These are phyloP conservation scores for Priceomyces carsonii DNA, from an alignment of 805 yeast species.

Conservation along the genomic window DNA sequence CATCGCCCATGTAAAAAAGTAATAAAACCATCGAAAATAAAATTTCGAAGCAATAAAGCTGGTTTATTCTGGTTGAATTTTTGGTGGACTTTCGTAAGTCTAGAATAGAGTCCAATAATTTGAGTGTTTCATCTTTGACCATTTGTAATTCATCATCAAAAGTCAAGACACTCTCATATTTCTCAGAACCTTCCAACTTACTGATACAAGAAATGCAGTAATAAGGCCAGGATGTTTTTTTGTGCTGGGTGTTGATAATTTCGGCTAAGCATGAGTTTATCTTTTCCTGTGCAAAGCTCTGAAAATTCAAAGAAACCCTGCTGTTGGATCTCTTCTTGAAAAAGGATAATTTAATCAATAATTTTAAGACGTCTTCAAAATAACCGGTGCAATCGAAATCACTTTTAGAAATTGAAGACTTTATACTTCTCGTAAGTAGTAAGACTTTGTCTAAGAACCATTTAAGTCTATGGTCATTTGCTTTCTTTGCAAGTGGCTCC, in stretches of 20 bases:
- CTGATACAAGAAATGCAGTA: slow-evolving; percentile 44
- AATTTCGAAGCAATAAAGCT: slow-evolving; percentile 68
- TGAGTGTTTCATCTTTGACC: slow-evolving; percentile 50
- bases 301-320: slow-evolving; percentile 33
- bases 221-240: slow-evolving; percentile 63
- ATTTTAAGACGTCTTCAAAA: slow-evolving; percentile 37
- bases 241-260: slow-evolving; percentile 45
- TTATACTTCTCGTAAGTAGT: slow-evolving; percentile 44
- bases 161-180: slow-evolving; percentile 22
- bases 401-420: slow-evolving; percentile 18
- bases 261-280: slow-evolving; percentile 68
- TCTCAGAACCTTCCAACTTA: slow-evolving; percentile 22
- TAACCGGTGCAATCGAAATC: slow-evolving; percentile 29
- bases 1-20: slow-evolving; percentile 74
- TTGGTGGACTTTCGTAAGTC: slow-evolving; percentile 21
- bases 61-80: slow-evolving; percentile 28
- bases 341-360: slow-evolving; percentile 43
- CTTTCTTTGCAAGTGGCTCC: slow-evolving; percentile 13
- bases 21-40: slow-evolving; percentile 74
- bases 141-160: slow-evolving; percentile 60
- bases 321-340: slow-evolving; percentile 25
- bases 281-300: slow-evolving; percentile 56
- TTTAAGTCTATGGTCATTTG: slow-evolving; percentile 41
- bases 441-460: slow-evolving; percentile 65
- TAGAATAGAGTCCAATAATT: slow-evolving; percentile 38